Conservation (phyloP, 306 rosid species). For the Urtica urens region DNA sequence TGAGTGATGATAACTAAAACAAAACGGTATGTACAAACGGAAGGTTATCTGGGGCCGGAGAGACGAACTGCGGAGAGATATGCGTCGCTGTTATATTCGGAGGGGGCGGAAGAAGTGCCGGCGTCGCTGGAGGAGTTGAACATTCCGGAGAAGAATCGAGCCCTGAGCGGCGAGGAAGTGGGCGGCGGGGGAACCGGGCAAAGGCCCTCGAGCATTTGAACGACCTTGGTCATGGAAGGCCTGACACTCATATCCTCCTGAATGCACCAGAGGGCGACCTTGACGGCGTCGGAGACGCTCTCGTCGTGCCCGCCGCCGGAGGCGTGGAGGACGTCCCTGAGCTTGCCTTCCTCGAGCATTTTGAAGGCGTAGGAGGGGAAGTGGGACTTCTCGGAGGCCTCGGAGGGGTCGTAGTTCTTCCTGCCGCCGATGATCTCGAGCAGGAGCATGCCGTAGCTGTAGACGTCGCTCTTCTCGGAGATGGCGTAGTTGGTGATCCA, state of each 20-base stretch:
- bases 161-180: slow-evolving; percentile 32
- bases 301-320: slow-evolving; percentile 26
- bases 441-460: slow-evolving; percentile 83
- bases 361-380: slow-evolving; percentile 69
- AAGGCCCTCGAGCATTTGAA: slow-evolving; percentile 86
- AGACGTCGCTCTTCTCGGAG: slow-evolving; percentile 89
- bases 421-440: slow-evolving; percentile 82
- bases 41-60: slow-evolving; percentile 70
- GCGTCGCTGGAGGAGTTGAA: slow-evolving; percentile 46
- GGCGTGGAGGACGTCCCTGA: slow-evolving; percentile 41
- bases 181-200: slow-evolving; percentile 55
- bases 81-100: slow-evolving; percentile 57
- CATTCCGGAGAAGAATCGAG: slow-evolving; percentile 37
- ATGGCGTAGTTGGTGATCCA: slow-evolving; percentile 94
- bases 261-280: slow-evolving; percentile 82
- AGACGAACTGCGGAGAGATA: slow-evolving; percentile 60
- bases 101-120: slow-evolving; percentile 68
- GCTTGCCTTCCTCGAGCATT: slow-evolving; percentile 80
- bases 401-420: slow-evolving; percentile 53
- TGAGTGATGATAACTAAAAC: slow-evolving; percentile 8
- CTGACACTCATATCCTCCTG: slow-evolving; percentile 78
- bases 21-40: background rate
- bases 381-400: slow-evolving; percentile 57
- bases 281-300: slow-evolving; percentile 36
- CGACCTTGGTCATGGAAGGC: slow-evolving; percentile 82